Evolutionary conservation across 2,329 filamentous ascomycete species (phyloP).

Genomic region (Neonectria ditissima): DNA sequence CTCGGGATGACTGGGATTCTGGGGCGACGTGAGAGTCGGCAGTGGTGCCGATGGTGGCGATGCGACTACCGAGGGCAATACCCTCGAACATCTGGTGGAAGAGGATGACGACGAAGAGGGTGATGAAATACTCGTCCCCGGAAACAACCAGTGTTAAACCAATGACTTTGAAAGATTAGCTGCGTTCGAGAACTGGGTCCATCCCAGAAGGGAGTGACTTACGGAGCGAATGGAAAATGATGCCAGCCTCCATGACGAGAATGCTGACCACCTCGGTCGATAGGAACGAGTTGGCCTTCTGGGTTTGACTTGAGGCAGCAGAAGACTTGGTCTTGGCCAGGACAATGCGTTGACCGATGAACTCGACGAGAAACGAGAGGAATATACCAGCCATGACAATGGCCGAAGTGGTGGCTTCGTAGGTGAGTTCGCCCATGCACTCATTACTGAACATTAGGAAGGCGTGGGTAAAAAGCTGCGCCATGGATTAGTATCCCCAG

Average conservation of each 20-base stretch:
- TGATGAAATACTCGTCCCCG: slow-evolving; percentile 66
- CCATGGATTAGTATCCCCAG: slow-evolving; percentile 1
- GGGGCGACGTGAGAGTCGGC: slow-evolving; percentile 33
- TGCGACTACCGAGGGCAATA: slow-evolving; percentile 77
- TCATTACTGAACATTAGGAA: slow-evolving; percentile 77
- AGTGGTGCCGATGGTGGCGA: slow-evolving; percentile 66
- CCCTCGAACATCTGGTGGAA: slow-evolving; percentile 87
- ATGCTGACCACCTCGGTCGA: slow-evolving; percentile 68
- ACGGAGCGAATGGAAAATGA: slow-evolving; percentile 80
- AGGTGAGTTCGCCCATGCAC: slow-evolving; percentile 74
- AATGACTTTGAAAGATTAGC: slow-evolving; percentile 61
- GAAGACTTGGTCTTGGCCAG: slow-evolving; percentile 49
- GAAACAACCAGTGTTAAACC: slow-evolving; percentile 73
- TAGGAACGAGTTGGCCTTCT: slow-evolving; percentile 43
- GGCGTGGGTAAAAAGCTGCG: slow-evolving; percentile 79
- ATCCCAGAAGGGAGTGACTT: slow-evolving; percentile 45
- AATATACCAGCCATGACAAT: slow-evolving; percentile 81
- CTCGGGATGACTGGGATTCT: slow-evolving; percentile 37
- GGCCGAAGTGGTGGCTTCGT: slow-evolving; percentile 76
- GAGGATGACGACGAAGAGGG: slow-evolving; percentile 74
- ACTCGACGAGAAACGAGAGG: slow-evolving; percentile 79
- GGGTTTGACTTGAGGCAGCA: slow-evolving; percentile 37
- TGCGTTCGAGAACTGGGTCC: background rate
- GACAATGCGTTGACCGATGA: slow-evolving; percentile 70
- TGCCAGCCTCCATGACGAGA: slow-evolving; percentile 77